These are phyloP conservation scores for Groenewaldozyma auringiensis DNA, from an alignment of 1,139 yeast genomes.

Conservation along the genomic window DNA sequence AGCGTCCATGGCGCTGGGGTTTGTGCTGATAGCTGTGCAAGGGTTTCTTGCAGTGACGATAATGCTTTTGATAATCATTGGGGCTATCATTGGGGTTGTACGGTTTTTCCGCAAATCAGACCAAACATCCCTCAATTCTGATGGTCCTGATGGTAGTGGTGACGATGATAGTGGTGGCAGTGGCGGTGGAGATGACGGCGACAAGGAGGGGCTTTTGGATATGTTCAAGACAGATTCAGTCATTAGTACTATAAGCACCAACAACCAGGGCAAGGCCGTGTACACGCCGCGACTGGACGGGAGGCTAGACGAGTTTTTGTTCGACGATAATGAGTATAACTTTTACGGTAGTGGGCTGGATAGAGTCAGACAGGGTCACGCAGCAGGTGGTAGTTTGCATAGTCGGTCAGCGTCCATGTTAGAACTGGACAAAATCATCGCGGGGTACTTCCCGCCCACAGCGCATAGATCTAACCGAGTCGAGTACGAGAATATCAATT, in stretches of 20 bases:
- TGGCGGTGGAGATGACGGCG: too few species aligned
- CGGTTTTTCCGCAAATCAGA: constrained; percentile 2
- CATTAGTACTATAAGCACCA: not conserved
- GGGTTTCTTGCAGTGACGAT: constrained; percentile 24
- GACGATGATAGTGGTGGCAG: too few species aligned
- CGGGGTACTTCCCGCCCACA: not conserved
- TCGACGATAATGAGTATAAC: not conserved
- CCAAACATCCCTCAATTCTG: not conserved
- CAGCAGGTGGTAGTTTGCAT: not conserved
- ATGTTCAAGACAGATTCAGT: not conserved
- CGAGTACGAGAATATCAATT: too few species aligned
- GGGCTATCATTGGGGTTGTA: constrained; percentile 6
- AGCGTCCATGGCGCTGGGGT: constrained; percentile 27
- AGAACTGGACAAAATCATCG: not conserved
- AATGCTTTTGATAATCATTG: constrained; percentile 20
- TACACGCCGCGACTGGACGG: not conserved
- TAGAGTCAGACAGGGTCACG: not conserved
- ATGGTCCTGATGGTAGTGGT: too few species aligned
- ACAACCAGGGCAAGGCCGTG: not conserved
- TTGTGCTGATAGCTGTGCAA: constrained; percentile 27
- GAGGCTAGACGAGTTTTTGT: too few species aligned
- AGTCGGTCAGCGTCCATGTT: not conserved
- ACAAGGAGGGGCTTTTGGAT: not conserved
- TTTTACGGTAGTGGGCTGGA: too few species aligned
- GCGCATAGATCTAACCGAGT: too few species aligned